Evolutionary conservation across 164 flowering plant species (phyloP).

Genomic region (Hamamelis virginiana): DNA sequence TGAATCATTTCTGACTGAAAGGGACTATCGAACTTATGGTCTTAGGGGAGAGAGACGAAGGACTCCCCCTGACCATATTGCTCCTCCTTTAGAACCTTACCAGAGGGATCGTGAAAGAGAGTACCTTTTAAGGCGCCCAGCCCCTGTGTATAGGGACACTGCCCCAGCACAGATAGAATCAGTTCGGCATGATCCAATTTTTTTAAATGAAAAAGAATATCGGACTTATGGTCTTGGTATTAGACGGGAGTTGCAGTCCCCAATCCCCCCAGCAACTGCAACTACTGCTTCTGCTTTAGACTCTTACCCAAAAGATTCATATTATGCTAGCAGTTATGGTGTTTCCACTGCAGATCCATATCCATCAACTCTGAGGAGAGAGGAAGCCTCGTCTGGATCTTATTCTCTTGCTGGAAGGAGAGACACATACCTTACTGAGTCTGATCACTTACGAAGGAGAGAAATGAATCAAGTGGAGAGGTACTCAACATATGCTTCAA

Average conservation of each 20-base stretch:
- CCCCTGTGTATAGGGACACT: conserved; percentile 7
- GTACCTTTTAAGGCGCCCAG: conserved; percentile 21
- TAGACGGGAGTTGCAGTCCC: conserved; percentile 20
- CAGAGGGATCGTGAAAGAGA: conserved; percentile 29
- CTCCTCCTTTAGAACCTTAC: conserved; percentile 16
- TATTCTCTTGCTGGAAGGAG: conserved; percentile 25
- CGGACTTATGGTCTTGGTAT: conserved; percentile 32
- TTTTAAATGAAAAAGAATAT: conserved; percentile 37
- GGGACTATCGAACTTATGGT: conserved; percentile 51
- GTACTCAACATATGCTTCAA: conserved; percentile 27
- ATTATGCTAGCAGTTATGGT: conserved; percentile 20
- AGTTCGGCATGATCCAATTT: conserved; percentile 25
- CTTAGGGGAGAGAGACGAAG: conserved; percentile 33
- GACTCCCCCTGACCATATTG: conserved; percentile 13
- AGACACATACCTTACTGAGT: conserved; percentile 19
- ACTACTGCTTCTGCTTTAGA: conserved; percentile 9
- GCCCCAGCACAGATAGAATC: conserved; percentile 19
- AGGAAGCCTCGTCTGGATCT: conserved; percentile 22
- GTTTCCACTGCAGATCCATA: conserved; percentile 31
- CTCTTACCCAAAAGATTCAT: conserved; percentile 20
- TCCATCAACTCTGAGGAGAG: conserved; percentile 25
- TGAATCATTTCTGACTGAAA: conserved; percentile 41
- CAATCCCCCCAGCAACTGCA: conserved; percentile 14
- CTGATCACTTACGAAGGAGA: conserved; percentile 18
- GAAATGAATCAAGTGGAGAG: conserved; percentile 20